phyloP scores from a whole-genome alignment of 495 filamentous ascomycete genomes.

The Neurospora sp. region DNA sequence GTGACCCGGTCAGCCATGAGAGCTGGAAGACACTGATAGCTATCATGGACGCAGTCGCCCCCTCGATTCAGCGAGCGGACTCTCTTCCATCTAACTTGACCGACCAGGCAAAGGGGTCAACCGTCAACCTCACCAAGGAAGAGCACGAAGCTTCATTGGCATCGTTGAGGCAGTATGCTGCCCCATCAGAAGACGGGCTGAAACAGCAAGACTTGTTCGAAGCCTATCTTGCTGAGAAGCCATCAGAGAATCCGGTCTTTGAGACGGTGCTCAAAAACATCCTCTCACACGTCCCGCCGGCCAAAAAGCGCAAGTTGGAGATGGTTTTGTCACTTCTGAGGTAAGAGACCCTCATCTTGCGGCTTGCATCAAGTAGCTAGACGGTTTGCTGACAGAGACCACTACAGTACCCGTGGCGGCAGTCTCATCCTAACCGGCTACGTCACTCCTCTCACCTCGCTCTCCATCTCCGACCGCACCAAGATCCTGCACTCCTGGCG shows the following conservation, averaged over 20 bases:
- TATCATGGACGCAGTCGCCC: slow-evolving; percentile 12
- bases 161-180: slow-evolving; percentile 1
- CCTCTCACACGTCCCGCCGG: slow-evolving; percentile 15
- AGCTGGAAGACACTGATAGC: slow-evolving; percentile 12
- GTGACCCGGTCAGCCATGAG: background rate
- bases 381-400: slow-evolving; percentile 6
- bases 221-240: slow-evolving; percentile 25
- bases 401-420: slow-evolving; percentile 51
- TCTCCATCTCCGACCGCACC: slow-evolving; percentile 49
- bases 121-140: slow-evolving; percentile 3
- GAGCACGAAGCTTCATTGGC: slow-evolving; percentile 1
- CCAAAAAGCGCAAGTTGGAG: slow-evolving; percentile 18
- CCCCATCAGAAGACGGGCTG: slow-evolving; percentile 3
- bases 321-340: slow-evolving; percentile 18
- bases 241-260: slow-evolving; percentile 19
- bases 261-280: slow-evolving; percentile 12
- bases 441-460: slow-evolving; percentile 49
- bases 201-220: slow-evolving; percentile 12
- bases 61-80: slow-evolving; percentile 5
- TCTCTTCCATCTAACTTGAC: background rate
- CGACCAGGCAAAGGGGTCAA: background rate
- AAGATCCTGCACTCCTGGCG: slow-evolving; percentile 50
- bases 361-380: background rate
- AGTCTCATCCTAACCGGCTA: slow-evolving; percentile 59
- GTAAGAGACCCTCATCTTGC: slow-evolving; percentile 9